Conservation (phyloP, 306 rosid species). For the Dalbergia cultrata region DNA sequence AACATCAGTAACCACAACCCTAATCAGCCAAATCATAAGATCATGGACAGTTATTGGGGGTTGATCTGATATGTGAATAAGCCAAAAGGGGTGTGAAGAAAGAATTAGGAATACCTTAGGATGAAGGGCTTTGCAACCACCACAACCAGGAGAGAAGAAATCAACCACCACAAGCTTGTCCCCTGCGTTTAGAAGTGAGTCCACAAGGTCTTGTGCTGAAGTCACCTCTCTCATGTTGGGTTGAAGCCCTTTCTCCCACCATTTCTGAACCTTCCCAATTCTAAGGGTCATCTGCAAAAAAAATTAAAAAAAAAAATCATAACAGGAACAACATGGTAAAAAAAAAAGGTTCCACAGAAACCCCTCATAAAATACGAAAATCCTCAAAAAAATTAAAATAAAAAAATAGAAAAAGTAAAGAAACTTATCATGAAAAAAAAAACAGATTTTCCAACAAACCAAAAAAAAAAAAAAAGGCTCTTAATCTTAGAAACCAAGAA, state of each 20-base stretch:
- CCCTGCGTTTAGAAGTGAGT: constrained; percentile 75
- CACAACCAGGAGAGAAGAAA: constrained; percentile 96
- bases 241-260: constrained; percentile 93
- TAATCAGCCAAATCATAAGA: neutral
- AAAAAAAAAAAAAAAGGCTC: neutral
- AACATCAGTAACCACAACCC: constrained; percentile 23
- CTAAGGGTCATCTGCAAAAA: constrained; percentile 55
- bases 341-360: neutral
- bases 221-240: constrained; percentile 81
- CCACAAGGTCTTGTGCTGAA: constrained; percentile 82
- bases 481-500: neutral
- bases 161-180: constrained; percentile 83
- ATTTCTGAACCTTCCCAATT: constrained; percentile 74
- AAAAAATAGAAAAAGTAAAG: neutral
- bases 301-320: neutral
- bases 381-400: neutral
- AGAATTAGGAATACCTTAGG: constrained; percentile 68
- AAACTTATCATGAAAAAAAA: neutral
- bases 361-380: too few relatives aligned
- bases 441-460: neutral
- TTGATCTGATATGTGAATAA: neutral
- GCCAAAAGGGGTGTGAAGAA: neutral
- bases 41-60: neutral
- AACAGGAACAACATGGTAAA: neutral
- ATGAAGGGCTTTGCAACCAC: constrained; percentile 96